These are phyloP conservation scores for Aspergillus jensenii DNA, from an alignment of 2,329 filamentous ascomycete genomes.

Conservation along the genomic window DNA sequence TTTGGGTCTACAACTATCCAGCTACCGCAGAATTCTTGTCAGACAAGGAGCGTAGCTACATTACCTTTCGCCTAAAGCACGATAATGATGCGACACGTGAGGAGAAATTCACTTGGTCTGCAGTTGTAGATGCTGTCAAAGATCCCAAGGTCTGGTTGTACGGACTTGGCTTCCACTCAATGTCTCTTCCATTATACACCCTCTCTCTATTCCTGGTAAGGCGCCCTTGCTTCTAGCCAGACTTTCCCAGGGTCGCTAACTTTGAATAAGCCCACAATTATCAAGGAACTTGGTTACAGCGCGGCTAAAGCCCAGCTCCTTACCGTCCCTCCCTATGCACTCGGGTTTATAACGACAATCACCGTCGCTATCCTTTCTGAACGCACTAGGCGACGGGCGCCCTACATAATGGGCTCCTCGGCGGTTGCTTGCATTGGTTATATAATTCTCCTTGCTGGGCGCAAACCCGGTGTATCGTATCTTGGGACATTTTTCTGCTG, in stretches of 20 bases:
- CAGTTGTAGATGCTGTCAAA: conserved; percentile 62
- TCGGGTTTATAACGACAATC: conserved; percentile 62
- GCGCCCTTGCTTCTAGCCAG: neutral
- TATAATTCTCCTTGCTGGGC: conserved; percentile 57
- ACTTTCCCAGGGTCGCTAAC: neutral
- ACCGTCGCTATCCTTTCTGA: conserved; percentile 62
- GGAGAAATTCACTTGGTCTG: conserved; percentile 68
- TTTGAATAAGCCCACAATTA: conserved; percentile 38
- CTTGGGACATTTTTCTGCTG: conserved; percentile 63
- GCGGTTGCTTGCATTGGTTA: conserved; percentile 63
- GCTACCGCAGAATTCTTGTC: conserved; percentile 42
- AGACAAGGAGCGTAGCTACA: conserved; percentile 55
- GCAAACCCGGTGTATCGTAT: conserved; percentile 59
- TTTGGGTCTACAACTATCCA: conserved; percentile 45
- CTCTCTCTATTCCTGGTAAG: conserved; percentile 38
- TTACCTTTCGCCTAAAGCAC: conserved; percentile 62
- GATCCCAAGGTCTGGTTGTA: conserved; percentile 75
- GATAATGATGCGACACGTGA: conserved; percentile 70
- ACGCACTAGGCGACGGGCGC: conserved; percentile 54
- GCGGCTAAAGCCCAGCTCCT: conserved; percentile 51
- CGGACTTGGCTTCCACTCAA: conserved; percentile 68
- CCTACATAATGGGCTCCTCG: conserved; percentile 63
- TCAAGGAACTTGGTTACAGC: conserved; percentile 44
- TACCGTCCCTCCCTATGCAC: conserved; percentile 64
- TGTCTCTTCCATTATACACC: conserved; percentile 59